Percentiles rank a stretch among this genome's conserved stretches.
Conservation (phyloP, 1,284 basidiomycete species). For the Sporisorium exsertum region DNA sequence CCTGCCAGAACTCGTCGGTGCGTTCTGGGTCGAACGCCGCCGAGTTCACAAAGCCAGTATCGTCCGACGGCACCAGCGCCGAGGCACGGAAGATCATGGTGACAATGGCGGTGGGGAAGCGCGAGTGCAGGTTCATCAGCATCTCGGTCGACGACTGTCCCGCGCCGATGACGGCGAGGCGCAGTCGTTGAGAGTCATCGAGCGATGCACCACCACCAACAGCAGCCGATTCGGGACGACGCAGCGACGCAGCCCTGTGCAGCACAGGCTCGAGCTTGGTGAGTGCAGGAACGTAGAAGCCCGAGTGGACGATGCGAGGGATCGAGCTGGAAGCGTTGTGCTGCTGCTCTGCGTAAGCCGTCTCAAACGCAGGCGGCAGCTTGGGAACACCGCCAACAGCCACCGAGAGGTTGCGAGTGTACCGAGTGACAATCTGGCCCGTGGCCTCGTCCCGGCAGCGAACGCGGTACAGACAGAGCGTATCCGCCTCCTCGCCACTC, state of each 20-base stretch:
- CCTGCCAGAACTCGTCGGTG: constrained; percentile 66
- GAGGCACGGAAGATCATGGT: constrained; percentile 66
- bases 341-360: constrained; percentile 39
- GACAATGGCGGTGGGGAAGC: constrained; percentile 63
- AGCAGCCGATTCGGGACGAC: constrained; percentile 8
- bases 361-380: constrained; percentile 53
- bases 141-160: constrained; percentile 67
- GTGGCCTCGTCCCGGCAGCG: constrained; percentile 29
- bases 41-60: constrained; percentile 66
- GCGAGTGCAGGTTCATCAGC: constrained; percentile 61
- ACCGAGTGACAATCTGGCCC: constrained; percentile 29
- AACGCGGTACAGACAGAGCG: constrained; percentile 51
- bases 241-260: constrained; percentile 24
- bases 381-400: constrained; percentile 62
- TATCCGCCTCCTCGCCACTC: constrained; percentile 22
- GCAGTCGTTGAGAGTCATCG: constrained; percentile 41
- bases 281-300: constrained; percentile 62
- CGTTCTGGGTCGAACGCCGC: constrained; percentile 67
- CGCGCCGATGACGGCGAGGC: constrained; percentile 65
- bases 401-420: constrained; percentile 60
- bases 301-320: constrained; percentile 62
- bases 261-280: constrained; percentile 50
- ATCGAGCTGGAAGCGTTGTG: constrained; percentile 8
- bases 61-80: constrained; percentile 66
- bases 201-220: background rate